Percentiles rank a stretch among this genome's conserved stretches.
phyloP scores from a whole-genome alignment of 805 yeast species.

The Wickerhamiella brachini region DNA sequence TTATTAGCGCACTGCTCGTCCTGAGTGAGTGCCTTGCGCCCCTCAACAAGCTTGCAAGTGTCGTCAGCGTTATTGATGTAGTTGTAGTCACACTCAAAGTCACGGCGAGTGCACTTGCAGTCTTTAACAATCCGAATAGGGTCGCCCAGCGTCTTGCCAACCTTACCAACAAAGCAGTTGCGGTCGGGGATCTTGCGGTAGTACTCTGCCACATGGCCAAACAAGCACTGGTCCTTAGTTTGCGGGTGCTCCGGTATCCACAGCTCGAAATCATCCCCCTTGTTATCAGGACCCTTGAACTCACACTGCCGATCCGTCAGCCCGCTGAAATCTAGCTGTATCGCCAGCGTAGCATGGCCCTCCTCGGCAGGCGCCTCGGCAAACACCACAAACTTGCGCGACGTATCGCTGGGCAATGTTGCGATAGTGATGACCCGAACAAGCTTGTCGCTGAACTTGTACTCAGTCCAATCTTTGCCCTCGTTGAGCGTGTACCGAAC shows the following conservation, averaged over 20 bases:
- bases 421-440: conserved; percentile 57
- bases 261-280: conserved; percentile 49
- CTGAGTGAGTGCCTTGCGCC: conserved; percentile 39
- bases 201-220: conserved; percentile 56
- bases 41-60: conserved; percentile 72
- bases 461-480: conserved; percentile 64
- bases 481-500: conserved; percentile 60
- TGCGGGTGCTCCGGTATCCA: conserved; percentile 51
- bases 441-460: conserved; percentile 42
- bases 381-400: conserved; percentile 60
- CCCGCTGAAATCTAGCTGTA: conserved; percentile 44
- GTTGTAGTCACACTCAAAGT: conserved; percentile 90
- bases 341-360: conserved; percentile 34
- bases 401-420: conserved; percentile 86
- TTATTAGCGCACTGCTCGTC: conserved; percentile 13
- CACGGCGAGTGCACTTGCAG: conserved; percentile 76
- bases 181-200: conserved; percentile 43
- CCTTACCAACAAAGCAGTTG: conserved; percentile 42
- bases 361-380: conserved; percentile 33
- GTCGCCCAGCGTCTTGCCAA: conserved; percentile 40
- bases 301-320: conserved; percentile 42
- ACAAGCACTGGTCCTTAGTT: conserved; percentile 35
- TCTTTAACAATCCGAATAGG: conserved; percentile 46
- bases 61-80: conserved; percentile 55
- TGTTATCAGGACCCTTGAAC: conserved; percentile 2